A percentile compares a stretch with the other conserved stretches of the same genome.
phyloP scores from a whole-genome alignment of 164 flowering plant species.

The Echeveria elegans region DNA sequence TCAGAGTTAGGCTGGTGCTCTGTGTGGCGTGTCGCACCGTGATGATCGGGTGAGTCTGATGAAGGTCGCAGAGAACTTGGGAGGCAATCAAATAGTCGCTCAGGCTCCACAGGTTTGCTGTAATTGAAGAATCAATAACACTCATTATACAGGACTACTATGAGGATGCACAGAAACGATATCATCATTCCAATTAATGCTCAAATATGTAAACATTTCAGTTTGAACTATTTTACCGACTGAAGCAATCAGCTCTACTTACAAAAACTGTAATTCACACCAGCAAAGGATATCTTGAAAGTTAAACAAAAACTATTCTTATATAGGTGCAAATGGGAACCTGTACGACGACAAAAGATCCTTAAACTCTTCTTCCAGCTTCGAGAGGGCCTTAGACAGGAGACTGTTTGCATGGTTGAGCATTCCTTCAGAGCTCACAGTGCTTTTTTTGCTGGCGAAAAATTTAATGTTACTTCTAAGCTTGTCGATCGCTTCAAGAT shows the following conservation, averaged over 20 bases:
- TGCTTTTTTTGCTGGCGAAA: slow-evolving; percentile 60
- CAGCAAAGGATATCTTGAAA: neutral
- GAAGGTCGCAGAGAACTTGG: slow-evolving; percentile 75
- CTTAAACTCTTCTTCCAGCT: slow-evolving; percentile 87
- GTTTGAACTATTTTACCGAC: neutral
- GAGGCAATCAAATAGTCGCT: slow-evolving; percentile 84
- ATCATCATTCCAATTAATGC: neutral
- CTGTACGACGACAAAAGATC: slow-evolving; percentile 66
- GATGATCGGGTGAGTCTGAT: slow-evolving; percentile 46
- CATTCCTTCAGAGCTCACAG: slow-evolving; percentile 65
- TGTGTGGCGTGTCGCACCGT: slow-evolving; percentile 28
- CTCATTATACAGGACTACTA: neutral
- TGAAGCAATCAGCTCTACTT: neutral
- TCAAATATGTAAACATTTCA: neutral
- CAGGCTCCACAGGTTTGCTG: slow-evolving; percentile 96
- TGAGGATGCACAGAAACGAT: neutral
- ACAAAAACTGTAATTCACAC: neutral
- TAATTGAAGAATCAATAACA: slow-evolving; percentile 11
- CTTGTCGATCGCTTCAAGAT: slow-evolving; percentile 82
- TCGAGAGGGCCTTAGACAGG: slow-evolving; percentile 69
- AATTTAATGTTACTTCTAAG: slow-evolving; percentile 56
- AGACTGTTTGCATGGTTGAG: slow-evolving; percentile 69
- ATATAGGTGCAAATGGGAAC: slow-evolving; percentile 21
- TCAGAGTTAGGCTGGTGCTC: slow-evolving; percentile 42
- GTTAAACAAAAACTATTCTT: neutral